These are phyloP conservation scores for Dothistroma pini DNA, from an alignment of 2,329 filamentous ascomycete genomes.

Conservation along the genomic window DNA sequence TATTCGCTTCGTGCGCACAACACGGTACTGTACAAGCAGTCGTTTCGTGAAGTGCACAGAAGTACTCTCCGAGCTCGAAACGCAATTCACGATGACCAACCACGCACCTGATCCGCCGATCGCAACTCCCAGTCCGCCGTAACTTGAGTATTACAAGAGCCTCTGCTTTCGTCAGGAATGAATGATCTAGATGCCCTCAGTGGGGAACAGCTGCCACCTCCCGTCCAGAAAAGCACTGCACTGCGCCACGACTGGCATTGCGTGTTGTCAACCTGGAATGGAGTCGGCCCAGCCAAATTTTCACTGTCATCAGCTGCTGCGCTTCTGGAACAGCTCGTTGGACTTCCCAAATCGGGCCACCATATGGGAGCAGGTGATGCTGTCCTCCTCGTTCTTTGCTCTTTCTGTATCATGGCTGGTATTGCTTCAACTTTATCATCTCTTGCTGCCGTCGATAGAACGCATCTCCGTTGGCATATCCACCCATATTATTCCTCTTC, in stretches of 20 bases:
- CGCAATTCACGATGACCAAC: background rate
- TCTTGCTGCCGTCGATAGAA: background rate
- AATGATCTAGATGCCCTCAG: too few species aligned
- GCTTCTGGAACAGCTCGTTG: too few species aligned
- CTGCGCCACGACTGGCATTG: background rate
- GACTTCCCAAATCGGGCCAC: too few species aligned
- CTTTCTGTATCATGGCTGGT: background rate
- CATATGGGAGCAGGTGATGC: background rate
- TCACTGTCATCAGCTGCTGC: too few species aligned
- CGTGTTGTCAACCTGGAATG: background rate
- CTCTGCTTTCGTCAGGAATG: background rate
- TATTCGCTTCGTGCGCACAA: too few species aligned
- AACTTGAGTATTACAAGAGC: background rate
- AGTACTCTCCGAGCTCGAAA: background rate
- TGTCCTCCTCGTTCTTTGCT: background rate
- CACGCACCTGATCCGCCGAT: too few species aligned
- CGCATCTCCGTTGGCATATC: conserved; percentile 1
- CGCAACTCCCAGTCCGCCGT: too few species aligned
- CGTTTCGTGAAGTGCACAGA: background rate
- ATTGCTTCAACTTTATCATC: conserved; percentile 1
- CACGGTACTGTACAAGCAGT: background rate
- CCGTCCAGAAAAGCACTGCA: too few species aligned
- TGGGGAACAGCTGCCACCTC: too few species aligned
- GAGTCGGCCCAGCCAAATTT: background rate
- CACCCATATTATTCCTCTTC: conserved; percentile 3